phyloP scores from a whole-genome alignment of 148 eudicot genomes.

The Agrostemma githago region DNA sequence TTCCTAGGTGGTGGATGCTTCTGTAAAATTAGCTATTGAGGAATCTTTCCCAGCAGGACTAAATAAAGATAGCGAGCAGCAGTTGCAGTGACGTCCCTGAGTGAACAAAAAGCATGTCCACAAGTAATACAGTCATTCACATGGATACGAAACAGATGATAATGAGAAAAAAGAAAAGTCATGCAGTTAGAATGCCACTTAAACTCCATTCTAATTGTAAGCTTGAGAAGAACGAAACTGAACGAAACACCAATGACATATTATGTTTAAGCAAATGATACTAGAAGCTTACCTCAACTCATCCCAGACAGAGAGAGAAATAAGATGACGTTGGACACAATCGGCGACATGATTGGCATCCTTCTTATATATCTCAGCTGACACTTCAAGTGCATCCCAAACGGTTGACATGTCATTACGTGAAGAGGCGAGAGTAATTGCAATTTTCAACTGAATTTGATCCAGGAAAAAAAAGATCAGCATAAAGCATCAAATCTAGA shows the following conservation, averaged over 20 bases:
- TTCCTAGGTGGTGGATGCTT: not conserved
- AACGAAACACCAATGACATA: not conserved
- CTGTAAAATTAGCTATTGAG: not conserved
- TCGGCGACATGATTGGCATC: conserved; percentile 82
- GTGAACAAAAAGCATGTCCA: not conserved
- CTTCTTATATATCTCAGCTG: conserved; percentile 90
- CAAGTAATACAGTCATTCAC: not conserved
- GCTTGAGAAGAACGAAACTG: not conserved
- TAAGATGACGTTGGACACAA: conserved; percentile 90
- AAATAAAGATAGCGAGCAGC: not conserved
- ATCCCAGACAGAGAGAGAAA: conserved; percentile 88
- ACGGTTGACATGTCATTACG: conserved; percentile 89
- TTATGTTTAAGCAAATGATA: not conserved
- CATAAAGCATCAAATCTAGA: not conserved
- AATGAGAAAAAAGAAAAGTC: not conserved
- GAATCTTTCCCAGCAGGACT: not conserved
- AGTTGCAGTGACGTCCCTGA: not conserved
- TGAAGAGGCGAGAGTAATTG: conserved; percentile 83
- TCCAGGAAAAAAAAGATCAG: not conserved
- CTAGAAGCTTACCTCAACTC: conserved; percentile 66
- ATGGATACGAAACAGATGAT: not conserved
- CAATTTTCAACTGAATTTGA: conserved; percentile 69
- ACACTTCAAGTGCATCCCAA: conserved; percentile 97
- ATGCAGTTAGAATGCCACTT: not conserved
- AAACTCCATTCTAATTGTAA: not conserved